Evolutionary conservation across 306 rosid genomes (phyloP), one percentile per base, ranked within the genome.

Genomic region (Fragaria nilgerrensis): DNA sequence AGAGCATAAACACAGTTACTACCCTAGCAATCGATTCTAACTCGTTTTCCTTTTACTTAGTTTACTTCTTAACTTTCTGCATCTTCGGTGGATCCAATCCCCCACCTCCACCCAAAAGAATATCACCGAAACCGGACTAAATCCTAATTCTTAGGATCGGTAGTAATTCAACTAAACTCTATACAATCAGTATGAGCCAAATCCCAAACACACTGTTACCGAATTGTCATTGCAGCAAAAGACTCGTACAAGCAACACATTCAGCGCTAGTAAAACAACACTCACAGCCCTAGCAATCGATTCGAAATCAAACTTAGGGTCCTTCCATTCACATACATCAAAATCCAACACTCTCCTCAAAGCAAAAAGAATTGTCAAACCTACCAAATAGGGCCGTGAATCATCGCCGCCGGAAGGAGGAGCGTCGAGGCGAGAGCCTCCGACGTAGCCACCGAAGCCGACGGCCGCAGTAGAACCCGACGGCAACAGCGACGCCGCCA

Each of bases 381-480:
- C 9, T 85, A 94, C 98, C 65, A 78, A 43, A 77, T 83, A 83
- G 17, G 93, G 73, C 14, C 70, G 74, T 13, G 95, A 75, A 5
- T 92, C 96, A 0, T 94, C 97, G 34, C 85, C 82, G 14, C 85
- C 82, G 14, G 95, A 76, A 55, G 80, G 41, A 47, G 96, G 65
- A 84, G 86, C 82, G 82, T 90, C 97, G 53, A 94, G 81, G 63
- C 98, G 92, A 4, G 97, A 89, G 53, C 92, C 89, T 2, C 98
- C 98, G 23, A 94, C 89, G 75, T 86, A 94, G 58, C 98, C 98
- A 25, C 96, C 98, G 78, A 94, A 94, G 73, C 98, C 97, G 6
- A 80, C 86, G 67, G 92, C 23, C 50, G 90, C 87, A 45, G 91
- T 66, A 48, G 96, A 86, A 75, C 87, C 88, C 73, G 96, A 86